phyloP scores from a whole-genome alignment of 148 eudicot genomes.

The Arbutus unedo region DNA sequence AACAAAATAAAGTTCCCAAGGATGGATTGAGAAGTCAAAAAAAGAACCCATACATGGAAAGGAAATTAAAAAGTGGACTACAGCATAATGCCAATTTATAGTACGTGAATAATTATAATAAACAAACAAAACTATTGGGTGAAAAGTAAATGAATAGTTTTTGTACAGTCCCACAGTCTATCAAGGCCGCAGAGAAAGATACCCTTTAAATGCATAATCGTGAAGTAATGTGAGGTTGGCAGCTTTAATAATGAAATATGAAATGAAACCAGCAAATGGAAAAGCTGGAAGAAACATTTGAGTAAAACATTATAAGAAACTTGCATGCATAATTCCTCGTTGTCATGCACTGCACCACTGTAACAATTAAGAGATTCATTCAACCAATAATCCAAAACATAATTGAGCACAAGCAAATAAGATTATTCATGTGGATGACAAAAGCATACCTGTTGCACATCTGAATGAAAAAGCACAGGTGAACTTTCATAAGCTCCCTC shows the following conservation, averaged over 20 bases:
- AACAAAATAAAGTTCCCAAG: not conserved
- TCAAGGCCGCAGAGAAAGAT: not conserved
- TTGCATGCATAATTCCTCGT: not conserved
- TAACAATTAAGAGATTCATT: not conserved
- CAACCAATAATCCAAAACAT: not conserved
- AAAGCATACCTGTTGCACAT: constrained; percentile 66
- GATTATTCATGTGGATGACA: not conserved
- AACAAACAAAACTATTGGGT: not conserved
- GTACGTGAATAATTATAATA: not conserved
- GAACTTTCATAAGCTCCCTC: constrained; percentile 66
- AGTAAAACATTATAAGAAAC: not conserved
- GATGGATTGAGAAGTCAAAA: not conserved
- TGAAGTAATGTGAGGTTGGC: not conserved
- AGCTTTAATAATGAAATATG: not conserved
- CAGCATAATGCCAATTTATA: not conserved
- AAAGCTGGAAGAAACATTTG: not conserved
- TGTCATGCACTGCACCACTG: not conserved
- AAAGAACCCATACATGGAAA: not conserved
- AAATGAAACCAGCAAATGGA: not conserved
- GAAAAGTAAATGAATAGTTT: not conserved
- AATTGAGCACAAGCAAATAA: not conserved
- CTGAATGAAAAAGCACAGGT: constrained; percentile 62
- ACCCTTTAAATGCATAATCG: not conserved
- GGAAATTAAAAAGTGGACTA: not conserved
- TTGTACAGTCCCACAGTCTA: not conserved